A percentile compares a stretch with the other conserved stretches of the same genome.
Conservation (phyloP, 345 rosid species). For the Orychophragmus violaceus region DNA sequence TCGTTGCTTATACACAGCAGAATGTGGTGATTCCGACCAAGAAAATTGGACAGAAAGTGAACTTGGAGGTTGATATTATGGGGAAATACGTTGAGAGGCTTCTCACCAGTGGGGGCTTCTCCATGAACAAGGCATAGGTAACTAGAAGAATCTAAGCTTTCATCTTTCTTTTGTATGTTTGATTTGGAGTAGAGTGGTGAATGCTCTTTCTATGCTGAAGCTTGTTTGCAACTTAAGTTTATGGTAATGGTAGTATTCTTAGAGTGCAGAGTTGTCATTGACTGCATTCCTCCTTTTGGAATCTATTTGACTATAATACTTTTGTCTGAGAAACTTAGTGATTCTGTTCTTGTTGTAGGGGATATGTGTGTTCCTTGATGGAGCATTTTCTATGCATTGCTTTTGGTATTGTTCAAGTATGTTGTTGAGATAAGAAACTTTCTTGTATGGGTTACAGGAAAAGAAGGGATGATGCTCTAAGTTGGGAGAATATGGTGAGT, state of each 20-base stretch:
- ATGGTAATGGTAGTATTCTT: too few relatives aligned
- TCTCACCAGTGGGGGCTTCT: slow-evolving; percentile 43
- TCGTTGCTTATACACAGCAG: slow-evolving; percentile 77
- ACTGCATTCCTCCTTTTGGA: not conserved
- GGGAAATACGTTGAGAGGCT: slow-evolving; percentile 94
- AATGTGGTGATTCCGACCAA: slow-evolving; percentile 70
- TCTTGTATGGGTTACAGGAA: slow-evolving; percentile 13
- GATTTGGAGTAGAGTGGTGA: not conserved
- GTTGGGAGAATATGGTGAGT: not conserved
- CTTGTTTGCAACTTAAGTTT: not conserved
- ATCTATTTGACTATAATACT: not conserved
- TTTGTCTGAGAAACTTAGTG: not conserved
- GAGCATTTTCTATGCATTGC: not conserved
- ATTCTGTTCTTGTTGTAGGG: not conserved
- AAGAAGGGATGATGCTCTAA: slow-evolving; percentile 7
- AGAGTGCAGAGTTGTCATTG: not conserved
- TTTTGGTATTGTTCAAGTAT: not conserved
- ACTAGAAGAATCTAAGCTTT: not conserved
- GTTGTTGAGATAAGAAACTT: not conserved
- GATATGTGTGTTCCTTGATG: not conserved
- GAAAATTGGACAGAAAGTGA: slow-evolving; percentile 74
- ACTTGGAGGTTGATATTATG: slow-evolving; percentile 86
- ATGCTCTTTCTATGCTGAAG: not conserved
- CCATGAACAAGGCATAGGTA: slow-evolving; percentile 9
- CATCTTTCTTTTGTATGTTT: not conserved